A percentile compares a stretch with the other conserved stretches of the same genome.
Evolutionary conservation across 2,329 filamentous ascomycete genomes (phyloP).

Genomic region (Byssochlamys sp.): DNA sequence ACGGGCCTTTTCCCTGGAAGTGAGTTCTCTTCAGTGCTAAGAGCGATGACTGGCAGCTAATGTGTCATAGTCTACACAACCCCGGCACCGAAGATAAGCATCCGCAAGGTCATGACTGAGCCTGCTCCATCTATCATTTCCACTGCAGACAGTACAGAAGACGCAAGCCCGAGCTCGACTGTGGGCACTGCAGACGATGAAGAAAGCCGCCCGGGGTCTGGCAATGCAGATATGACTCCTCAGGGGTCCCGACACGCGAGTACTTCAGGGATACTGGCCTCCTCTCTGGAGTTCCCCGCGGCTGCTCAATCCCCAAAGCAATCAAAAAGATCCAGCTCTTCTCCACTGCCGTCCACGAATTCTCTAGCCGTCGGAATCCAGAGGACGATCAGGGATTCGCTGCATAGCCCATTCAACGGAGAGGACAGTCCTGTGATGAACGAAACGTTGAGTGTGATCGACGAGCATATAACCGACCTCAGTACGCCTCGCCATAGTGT

Average conservation of each 20-base stretch:
- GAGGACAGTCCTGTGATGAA: constrained; percentile 73
- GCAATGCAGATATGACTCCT: constrained; percentile 29
- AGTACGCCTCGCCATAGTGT: constrained; percentile 50
- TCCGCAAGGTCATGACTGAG: constrained; percentile 11
- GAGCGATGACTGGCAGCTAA: constrained; percentile 2
- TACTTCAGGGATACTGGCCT: constrained; percentile 18
- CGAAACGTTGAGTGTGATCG: constrained; percentile 88
- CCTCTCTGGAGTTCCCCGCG: constrained; percentile 11
- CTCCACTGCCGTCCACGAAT: constrained; percentile 25
- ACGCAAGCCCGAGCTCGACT: background rate
- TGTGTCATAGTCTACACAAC: constrained; percentile 17
- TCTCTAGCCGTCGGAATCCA: constrained; percentile 31
- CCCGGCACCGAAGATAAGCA: constrained; percentile 15
- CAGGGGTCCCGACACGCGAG: constrained; percentile 32
- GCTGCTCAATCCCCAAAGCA: constrained; percentile 14
- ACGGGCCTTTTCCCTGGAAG: constrained; percentile 41
- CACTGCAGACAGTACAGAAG: constrained; percentile 3
- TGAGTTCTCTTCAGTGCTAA: constrained; percentile 1
- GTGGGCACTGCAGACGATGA: constrained; percentile 5
- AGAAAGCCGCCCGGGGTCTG: constrained; percentile 14
- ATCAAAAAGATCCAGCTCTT: constrained; percentile 25
- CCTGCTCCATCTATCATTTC: constrained; percentile 9
- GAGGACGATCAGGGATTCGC: constrained; percentile 35
- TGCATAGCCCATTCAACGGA: constrained; percentile 42
- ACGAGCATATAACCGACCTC: constrained; percentile 92